Base-by-base conservation (phyloP, 352 stramenopile genomes). In the Elongisporangium prolatum region DNA sequence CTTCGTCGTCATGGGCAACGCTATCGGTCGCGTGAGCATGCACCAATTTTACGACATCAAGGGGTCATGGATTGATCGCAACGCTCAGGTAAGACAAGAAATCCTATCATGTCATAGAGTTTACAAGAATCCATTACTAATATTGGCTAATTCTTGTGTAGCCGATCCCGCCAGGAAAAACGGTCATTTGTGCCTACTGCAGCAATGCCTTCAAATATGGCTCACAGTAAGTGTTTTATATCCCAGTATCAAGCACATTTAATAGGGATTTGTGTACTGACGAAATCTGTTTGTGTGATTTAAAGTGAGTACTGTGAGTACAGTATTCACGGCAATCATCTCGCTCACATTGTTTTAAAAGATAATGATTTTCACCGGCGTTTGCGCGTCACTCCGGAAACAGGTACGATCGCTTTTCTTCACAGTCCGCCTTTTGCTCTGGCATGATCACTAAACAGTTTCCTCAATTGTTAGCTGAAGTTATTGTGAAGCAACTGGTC, bases 1-100 rank as follows among this genome's bases (percentile, higher is more conserved):
- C 65, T 97, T 97, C 49, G 83, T 97, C 17, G 89, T 97, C 54
- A 97, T 97, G 89, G 82, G 82, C 52, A 97, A 97, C 60, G 83
- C 77, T 24, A 93, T 95, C 48, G 83, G 84, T 13, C 75, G 72
- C 25, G 73, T 86, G 38, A 94, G 80, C 52, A 93, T 95, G 83
- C 85, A 93, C 52, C 80, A 91, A 59, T 93, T 92, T 54, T 97
- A 94, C 60, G 89, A 97, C 58, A 87, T 97, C 60, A 97, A 97
- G 54, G 89, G 89, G 18, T 94, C 83, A 10, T 97, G 86, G 86
- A 75, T 97, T 47, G 72, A 95, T 59, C 80, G 85, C 48, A 92
- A 94, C 59, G 83, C 85, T 37, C 69, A 87, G 78, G 81, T 89
- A 68, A 18, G 66, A 16, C 28, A 38, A 13, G 8, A 38, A 9